Conservation (phyloP, 345 rosid genomes). For the Rhizophora mangle region DNA sequence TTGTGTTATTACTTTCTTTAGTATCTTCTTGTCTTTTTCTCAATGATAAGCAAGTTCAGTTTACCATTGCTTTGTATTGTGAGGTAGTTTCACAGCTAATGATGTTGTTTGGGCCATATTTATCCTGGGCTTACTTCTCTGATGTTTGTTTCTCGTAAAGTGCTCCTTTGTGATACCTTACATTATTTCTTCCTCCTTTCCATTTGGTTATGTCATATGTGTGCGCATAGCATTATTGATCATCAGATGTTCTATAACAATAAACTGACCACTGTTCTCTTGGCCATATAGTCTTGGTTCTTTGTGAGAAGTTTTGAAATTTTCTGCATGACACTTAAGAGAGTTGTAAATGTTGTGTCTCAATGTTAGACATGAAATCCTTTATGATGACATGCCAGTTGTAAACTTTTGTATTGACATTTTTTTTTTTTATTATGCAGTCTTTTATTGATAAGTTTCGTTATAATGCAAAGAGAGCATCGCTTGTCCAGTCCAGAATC, state of each 20-base stretch:
- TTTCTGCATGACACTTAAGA: not conserved
- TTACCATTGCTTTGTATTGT: no score
- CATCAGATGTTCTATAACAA: not conserved
- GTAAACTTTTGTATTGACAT: conserved; percentile 13
- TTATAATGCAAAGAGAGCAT: conserved; percentile 97
- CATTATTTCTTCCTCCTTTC: not conserved
- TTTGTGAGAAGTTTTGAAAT: not conserved
- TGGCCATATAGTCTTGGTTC: not conserved
- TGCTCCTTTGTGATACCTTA: not conserved
- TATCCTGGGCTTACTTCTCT: not conserved
- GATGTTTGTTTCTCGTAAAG: not conserved
- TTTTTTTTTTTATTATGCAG: conserved; percentile 42
- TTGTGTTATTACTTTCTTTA: no score
- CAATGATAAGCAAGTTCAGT: no score
- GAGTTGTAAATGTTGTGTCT: not conserved
- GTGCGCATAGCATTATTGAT: not conserved
- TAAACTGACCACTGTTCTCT: not conserved
- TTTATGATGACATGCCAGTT: not conserved
- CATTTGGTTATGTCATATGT: not conserved
- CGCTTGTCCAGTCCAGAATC: conserved; percentile 99
- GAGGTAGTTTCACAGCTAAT: no score
- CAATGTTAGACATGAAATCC: not conserved
- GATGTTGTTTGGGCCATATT: no score
- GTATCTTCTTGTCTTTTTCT: no score
- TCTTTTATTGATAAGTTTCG: conserved; percentile 98